phyloP scores from a whole-genome alignment of 179 eudicot genomes.

The Vitellaria paradoxa region DNA sequence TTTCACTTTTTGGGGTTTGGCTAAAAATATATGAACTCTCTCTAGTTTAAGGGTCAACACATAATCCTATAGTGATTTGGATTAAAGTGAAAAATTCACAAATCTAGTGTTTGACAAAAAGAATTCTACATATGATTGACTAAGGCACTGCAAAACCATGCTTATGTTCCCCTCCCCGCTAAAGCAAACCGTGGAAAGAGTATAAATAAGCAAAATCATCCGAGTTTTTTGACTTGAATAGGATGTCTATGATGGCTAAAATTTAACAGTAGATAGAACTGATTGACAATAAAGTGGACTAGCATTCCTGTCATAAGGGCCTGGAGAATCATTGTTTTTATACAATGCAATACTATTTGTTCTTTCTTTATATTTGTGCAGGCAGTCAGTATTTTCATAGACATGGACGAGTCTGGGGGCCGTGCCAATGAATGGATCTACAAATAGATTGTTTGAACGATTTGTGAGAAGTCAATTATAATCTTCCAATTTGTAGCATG shows the following conservation, averaged over 20 bases:
- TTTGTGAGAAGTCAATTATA: background rate
- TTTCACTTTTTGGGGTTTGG: no score
- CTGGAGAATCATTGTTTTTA: no score
- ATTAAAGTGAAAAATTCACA: background rate
- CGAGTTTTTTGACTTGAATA: no score
- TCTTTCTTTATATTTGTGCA: constrained; percentile 21
- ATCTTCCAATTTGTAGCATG: background rate
- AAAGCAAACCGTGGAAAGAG: background rate
- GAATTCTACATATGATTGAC: background rate
- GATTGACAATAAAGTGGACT: background rate
- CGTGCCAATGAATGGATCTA: constrained; percentile 98
- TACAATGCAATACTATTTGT: background rate
- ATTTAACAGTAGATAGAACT: background rate
- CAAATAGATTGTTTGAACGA: constrained; percentile 38
- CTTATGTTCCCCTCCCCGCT: background rate
- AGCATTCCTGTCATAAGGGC: no score
- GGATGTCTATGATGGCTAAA: background rate
- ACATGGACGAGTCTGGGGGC: constrained; percentile 92
- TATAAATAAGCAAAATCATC: background rate
- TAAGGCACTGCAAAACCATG: background rate
- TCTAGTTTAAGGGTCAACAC: no score
- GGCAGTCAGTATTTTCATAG: constrained; percentile 81
- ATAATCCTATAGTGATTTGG: no score
- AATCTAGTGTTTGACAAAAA: background rate
- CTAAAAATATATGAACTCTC: no score